Evolutionary conservation across 2,329 filamentous ascomycete species (phyloP), one percentile per base, ranked within the genome.

Genomic region (Mycosphaerelloides madeirae): DNA sequence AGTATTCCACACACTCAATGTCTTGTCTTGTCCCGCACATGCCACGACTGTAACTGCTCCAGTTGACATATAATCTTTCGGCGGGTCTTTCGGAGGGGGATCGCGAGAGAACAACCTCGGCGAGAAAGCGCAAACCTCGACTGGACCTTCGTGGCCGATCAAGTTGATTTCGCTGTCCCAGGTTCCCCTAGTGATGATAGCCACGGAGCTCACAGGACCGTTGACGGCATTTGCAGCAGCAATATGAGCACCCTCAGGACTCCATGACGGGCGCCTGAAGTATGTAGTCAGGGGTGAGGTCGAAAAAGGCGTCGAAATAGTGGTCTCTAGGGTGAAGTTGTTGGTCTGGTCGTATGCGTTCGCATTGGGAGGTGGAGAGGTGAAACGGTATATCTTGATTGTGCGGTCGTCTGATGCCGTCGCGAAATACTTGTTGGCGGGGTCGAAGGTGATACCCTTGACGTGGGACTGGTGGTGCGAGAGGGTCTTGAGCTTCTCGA

Each of bases 81-180:
- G 55, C 56, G 77, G 73, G 42, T 76, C 63, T 2, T 73, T 74
- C 7, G 70, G 75, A 9, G 71, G 67, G 8, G 85, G 86, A 38
- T 88, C 80, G 41, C 79, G 77, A 12, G 85, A 80, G 61, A 97
- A 98, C 16, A 98, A 71, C 50, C 93, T 78, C 0, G 94, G 94
- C 1, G 93, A 96, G 65, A 98, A 98, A 54, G 93, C 87, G 72
- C 91, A 96, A 3, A 98, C 93, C 69, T 98, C 93, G 0, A 94
- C 93, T 0, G 93, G 93, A 0, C 87, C 91, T 73, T 98, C 93
- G 63, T 98, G 93, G 7, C 93, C 93, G 49, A 98, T 96, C 48
- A 98, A 68, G 64, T 95, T 96, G 69, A 97, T 97, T 61, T 98
- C 89, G 52, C 88, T 89, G 60, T 95, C 89, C 93, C 94, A 98